Conservation (phyloP, 2,329 filamentous ascomycete genomes). For the Dichotomopilus funicola region DNA sequence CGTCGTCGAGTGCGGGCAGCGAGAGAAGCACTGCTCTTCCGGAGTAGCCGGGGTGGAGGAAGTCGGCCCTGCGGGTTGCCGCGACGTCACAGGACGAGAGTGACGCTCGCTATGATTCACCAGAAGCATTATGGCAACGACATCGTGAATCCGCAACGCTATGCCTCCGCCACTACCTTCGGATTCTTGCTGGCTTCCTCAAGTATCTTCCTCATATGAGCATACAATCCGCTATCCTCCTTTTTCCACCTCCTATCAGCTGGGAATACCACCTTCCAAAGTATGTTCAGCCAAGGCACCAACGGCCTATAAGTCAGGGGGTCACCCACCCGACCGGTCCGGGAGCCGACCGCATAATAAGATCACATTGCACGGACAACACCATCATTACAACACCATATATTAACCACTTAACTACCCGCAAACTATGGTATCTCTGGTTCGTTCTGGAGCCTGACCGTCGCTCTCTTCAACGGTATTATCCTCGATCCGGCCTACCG, state of each 20-base stretch:
- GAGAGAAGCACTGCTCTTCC: slow-evolving; percentile 6
- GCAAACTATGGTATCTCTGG: no score
- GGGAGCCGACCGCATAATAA: no score
- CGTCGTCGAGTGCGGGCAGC: slow-evolving; percentile 6
- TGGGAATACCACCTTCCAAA: not conserved
- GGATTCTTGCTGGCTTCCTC: not conserved
- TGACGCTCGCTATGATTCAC: no score
- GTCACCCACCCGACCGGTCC: no score
- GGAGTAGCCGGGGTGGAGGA: slow-evolving; percentile 11
- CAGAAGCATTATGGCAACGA: no score
- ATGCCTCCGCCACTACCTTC: not conserved
- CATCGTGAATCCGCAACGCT: not conserved
- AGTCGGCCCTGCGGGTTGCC: not conserved
- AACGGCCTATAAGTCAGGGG: not conserved
- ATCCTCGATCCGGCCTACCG: no score
- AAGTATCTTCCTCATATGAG: not conserved
- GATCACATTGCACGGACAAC: no score
- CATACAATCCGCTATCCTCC: not conserved
- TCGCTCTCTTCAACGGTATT: no score
- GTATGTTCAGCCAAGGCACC: not conserved
- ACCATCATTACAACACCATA: no score
- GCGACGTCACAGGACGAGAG: no score
- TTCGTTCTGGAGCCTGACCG: no score
- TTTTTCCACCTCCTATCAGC: not conserved
- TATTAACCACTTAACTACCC: no score